Conservation (phyloP, 768 basidiomycete genomes). For the Kwoniella europaea region DNA sequence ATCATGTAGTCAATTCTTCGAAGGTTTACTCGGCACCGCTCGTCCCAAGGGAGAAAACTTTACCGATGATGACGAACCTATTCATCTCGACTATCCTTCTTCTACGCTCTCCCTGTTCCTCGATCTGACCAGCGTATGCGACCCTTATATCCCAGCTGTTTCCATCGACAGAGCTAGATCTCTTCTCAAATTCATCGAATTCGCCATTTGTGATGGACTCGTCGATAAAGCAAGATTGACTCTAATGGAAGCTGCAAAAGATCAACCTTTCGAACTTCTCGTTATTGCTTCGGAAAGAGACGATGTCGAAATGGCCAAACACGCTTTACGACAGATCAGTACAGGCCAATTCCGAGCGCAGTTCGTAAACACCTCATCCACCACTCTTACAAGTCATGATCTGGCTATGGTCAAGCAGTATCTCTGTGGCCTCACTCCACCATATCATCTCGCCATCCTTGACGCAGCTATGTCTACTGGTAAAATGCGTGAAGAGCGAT, state of each 20-base stretch:
- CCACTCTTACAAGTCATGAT: too few species aligned
- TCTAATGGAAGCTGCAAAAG: not conserved
- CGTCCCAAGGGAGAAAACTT: too few species aligned
- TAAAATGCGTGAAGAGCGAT: too few species aligned
- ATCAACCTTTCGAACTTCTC: conserved; percentile 14
- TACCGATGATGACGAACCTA: too few species aligned
- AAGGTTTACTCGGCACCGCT: not conserved
- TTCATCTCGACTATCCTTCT: conserved; percentile 1
- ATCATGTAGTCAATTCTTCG: conserved; percentile 13
- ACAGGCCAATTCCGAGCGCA: too few species aligned
- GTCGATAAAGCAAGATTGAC: conserved; percentile 5
- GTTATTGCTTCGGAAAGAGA: conserved; percentile 9
- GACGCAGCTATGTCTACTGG: too few species aligned
- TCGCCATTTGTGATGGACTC: conserved; percentile 1
- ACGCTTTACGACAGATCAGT: conserved; percentile 9
- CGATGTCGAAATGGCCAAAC: conserved; percentile 2
- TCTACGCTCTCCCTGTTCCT: conserved; percentile 2
- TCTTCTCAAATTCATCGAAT: not conserved
- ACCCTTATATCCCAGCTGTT: not conserved
- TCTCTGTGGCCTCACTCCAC: too few species aligned
- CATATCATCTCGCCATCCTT: too few species aligned
- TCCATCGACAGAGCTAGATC: not conserved
- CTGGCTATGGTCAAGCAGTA: too few species aligned
- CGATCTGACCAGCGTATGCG: not conserved
- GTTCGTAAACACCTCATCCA: too few species aligned